phyloP scores from a whole-genome alignment of 2,329 filamentous ascomycete species.

The Alternaria gaisen region DNA sequence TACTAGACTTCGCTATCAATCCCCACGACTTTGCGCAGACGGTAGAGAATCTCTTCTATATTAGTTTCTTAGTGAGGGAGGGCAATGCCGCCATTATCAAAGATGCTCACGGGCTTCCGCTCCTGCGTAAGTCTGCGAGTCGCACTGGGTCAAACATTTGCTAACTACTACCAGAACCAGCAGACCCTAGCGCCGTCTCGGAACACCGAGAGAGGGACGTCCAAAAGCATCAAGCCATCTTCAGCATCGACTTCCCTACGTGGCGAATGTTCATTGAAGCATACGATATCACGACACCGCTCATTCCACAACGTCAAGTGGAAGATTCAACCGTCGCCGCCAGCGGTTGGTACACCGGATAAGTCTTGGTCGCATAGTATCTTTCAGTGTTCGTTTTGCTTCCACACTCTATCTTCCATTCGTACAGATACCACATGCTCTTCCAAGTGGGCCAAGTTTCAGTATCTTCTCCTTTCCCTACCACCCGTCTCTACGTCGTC shows the following conservation, averaged over 20 bases:
- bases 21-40: constrained; percentile 92
- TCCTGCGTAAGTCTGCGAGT: constrained; percentile 71
- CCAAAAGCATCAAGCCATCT: constrained; percentile 80
- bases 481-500: background rate
- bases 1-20: constrained; percentile 90
- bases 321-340: constrained; percentile 37
- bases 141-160: background rate
- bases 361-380: background rate
- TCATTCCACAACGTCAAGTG: constrained; percentile 79
- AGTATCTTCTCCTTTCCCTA: background rate
- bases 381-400: background rate
- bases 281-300: constrained; percentile 78
- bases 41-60: constrained; percentile 95
- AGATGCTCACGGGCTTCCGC: constrained; percentile 78
- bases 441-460: background rate
- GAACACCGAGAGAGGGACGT: constrained; percentile 63
- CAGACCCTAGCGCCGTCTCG: constrained; percentile 58
- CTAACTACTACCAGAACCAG: constrained; percentile 50
- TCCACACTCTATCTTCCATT: background rate
- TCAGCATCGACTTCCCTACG: constrained; percentile 83
- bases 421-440: background rate
- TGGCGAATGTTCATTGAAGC: constrained; percentile 81
- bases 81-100: constrained; percentile 77
- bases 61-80: constrained; percentile 92
- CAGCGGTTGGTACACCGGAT: constrained; percentile 38